Evolutionary conservation across 2,329 filamentous ascomycete genomes (phyloP).

Genomic region (Cytospora schulzeri): DNA sequence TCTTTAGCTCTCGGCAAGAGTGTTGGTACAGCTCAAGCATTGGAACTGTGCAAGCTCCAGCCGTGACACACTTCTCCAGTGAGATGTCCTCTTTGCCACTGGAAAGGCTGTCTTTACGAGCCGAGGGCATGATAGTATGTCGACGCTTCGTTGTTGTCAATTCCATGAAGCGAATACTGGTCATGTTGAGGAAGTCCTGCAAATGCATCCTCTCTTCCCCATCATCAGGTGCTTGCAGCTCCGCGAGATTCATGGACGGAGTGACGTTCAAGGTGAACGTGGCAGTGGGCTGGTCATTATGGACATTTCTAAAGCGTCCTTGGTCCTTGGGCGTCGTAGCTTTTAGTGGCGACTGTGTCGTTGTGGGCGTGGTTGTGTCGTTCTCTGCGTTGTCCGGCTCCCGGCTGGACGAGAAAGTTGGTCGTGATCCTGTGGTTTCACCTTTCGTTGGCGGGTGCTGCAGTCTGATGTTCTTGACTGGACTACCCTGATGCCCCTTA

Average conservation of each 20-base stretch:
- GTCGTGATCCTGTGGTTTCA: conserved; percentile 61
- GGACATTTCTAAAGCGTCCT: conserved; percentile 56
- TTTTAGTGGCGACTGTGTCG: conserved; percentile 52
- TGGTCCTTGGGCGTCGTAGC: conserved; percentile 59
- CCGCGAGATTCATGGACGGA: conserved; percentile 12
- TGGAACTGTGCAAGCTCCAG: conserved; percentile 86
- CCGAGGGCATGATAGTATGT: conserved; percentile 71
- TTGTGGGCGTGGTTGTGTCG: conserved; percentile 44
- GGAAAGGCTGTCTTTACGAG: conserved; percentile 45
- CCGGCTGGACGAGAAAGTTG: conserved; percentile 52
- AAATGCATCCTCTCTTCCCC: conserved; percentile 71
- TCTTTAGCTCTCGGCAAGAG: conserved; percentile 92
- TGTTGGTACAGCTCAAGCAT: conserved; percentile 96
- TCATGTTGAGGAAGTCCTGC: conserved; percentile 92
- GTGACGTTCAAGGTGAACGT: conserved; percentile 49
- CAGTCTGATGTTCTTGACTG: conserved; percentile 73
- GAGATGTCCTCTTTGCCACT: conserved; percentile 54
- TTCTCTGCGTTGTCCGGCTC: conserved; percentile 45
- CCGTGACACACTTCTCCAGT: conserved; percentile 79
- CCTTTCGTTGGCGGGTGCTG: conserved; percentile 69
- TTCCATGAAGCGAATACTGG: conserved; percentile 97
- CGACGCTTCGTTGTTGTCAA: conserved; percentile 93
- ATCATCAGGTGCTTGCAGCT: conserved; percentile 49
- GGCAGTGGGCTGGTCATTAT: conserved; percentile 48
- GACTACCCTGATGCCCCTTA: conserved; percentile 71